These are phyloP conservation scores for Penicillium sp. DNA, from an alignment of 2,329 filamentous ascomycete species.

Conservation along the genomic window DNA sequence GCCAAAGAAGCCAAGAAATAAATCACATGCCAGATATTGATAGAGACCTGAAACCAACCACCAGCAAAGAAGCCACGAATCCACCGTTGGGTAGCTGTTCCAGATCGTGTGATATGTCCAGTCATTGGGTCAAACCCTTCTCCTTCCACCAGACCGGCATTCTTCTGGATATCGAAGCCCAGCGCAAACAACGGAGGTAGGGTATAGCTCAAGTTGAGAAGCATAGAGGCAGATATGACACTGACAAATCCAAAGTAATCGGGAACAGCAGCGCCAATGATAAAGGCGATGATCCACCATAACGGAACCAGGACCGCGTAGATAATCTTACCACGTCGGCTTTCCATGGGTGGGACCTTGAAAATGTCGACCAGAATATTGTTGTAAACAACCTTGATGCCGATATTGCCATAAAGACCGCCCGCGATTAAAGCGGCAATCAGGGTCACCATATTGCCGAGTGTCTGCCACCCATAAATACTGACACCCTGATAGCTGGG, in stretches of 20 bases:
- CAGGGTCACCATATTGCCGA: conserved; percentile 31
- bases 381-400: conserved; percentile 47
- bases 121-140: conserved; percentile 24
- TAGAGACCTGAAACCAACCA: conserved; percentile 18
- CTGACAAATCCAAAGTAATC: conserved; percentile 40
- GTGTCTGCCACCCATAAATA: conserved; percentile 35
- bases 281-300: conserved; percentile 47
- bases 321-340: conserved; percentile 40
- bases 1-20: conserved; percentile 25
- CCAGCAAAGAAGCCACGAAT: conserved; percentile 26
- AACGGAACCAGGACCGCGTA: conserved; percentile 40
- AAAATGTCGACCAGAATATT: conserved; percentile 46
- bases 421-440: conserved; percentile 37
- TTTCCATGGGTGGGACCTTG: conserved; percentile 40
- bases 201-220: conserved; percentile 51
- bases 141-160: conserved; percentile 25
- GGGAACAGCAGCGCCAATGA: conserved; percentile 47
- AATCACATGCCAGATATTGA: conserved; percentile 28
- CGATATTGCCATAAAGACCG: conserved; percentile 43
- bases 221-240: conserved; percentile 45
- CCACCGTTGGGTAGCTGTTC: conserved; percentile 12
- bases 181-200: conserved; percentile 43
- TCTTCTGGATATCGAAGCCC: conserved; percentile 26
- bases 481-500: conserved; percentile 25
- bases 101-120: conserved; percentile 14